phyloP scores from a whole-genome alignment of 768 basidiomycete genomes.

The Pleurotus salmoneostramineus region DNA sequence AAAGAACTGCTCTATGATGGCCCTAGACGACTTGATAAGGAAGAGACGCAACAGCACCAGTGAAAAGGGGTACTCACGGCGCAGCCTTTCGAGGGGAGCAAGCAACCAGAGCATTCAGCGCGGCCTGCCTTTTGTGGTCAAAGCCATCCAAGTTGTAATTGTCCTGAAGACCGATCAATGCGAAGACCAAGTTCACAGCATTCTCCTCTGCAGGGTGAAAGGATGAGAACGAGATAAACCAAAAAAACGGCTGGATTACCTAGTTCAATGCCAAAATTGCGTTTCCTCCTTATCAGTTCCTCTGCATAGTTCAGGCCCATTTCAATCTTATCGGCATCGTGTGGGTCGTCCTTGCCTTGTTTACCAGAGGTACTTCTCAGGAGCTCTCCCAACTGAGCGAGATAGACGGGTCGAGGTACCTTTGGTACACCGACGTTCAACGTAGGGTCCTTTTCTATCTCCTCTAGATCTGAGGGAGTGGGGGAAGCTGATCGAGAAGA shows the following conservation, averaged over 20 bases:
- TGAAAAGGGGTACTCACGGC: slow-evolving; percentile 52
- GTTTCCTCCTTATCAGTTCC: slow-evolving; percentile 79
- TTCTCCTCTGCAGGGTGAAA: slow-evolving; percentile 68
- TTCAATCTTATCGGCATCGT: slow-evolving; percentile 74
- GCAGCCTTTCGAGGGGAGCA: slow-evolving; percentile 77
- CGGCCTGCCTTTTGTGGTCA: slow-evolving; percentile 67
- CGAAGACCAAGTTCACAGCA: slow-evolving; percentile 75
- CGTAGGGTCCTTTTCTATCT: slow-evolving; percentile 84
- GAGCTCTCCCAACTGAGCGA: slow-evolving; percentile 77
- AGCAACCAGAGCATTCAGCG: slow-evolving; percentile 74
- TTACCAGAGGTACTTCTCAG: slow-evolving; percentile 58
- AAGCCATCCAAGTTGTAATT: slow-evolving; percentile 85
- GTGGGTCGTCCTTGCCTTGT: slow-evolving; percentile 48
- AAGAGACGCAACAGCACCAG: background rate
- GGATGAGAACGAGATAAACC: background rate
- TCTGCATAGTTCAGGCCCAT: slow-evolving; percentile 80
- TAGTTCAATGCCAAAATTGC: slow-evolving; percentile 82
- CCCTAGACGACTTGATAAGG: slow-evolving; percentile 34
- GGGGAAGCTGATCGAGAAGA: slow-evolving; percentile 78
- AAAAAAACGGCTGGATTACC: slow-evolving; percentile 37
- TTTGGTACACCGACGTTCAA: slow-evolving; percentile 68
- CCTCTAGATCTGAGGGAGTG: slow-evolving; percentile 74
- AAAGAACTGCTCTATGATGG: slow-evolving; percentile 90
- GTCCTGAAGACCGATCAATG: slow-evolving; percentile 71
- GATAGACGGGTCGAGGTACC: slow-evolving; percentile 81